These are phyloP conservation scores for Amanita fuliginea DNA, from an alignment of 768 basidiomycete genomes.

Conservation along the genomic window DNA sequence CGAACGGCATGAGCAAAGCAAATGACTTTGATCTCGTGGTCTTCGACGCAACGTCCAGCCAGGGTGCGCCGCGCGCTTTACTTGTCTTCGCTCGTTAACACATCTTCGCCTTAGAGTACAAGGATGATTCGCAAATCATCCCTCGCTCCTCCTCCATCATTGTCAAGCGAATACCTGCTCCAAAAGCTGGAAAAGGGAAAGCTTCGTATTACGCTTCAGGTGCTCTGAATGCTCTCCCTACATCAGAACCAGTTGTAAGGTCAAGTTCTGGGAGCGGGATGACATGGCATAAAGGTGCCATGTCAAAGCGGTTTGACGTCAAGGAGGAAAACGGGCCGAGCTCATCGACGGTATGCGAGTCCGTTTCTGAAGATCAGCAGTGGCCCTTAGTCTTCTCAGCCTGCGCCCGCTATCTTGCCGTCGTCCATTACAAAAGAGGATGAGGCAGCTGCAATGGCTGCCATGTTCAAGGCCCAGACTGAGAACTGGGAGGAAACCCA, in stretches of 20 bases:
- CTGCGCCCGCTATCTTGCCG: slow-evolving; percentile 21
- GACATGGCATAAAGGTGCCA: slow-evolving; percentile 60
- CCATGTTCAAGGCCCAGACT: slow-evolving; percentile 92
- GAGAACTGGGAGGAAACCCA: slow-evolving; percentile 98
- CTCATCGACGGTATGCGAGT: slow-evolving; percentile 6
- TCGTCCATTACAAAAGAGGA: slow-evolving; percentile 51
- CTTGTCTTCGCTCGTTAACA: not conserved
- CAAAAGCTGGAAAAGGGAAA: slow-evolving; percentile 73
- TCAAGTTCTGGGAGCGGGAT: slow-evolving; percentile 17
- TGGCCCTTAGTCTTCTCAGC: slow-evolving; percentile 12
- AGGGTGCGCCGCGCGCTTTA: slow-evolving; percentile 48
- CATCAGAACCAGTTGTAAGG: slow-evolving; percentile 35
- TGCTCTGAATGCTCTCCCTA: slow-evolving; percentile 28
- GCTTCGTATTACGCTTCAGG: slow-evolving; percentile 66
- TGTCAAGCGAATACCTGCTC: slow-evolving; percentile 81
- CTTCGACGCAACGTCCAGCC: slow-evolving; percentile 73
- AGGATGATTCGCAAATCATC: slow-evolving; percentile 84
- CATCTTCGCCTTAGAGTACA: slow-evolving; percentile 51
- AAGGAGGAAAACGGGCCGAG: slow-evolving; percentile 48
- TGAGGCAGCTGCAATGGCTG: slow-evolving; percentile 93
- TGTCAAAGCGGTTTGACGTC: slow-evolving; percentile 86
- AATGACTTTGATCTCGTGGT: slow-evolving; percentile 94
- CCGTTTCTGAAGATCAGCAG: not conserved
- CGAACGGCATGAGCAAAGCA: slow-evolving; percentile 92
- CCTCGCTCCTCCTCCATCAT: slow-evolving; percentile 93